These are phyloP conservation scores for Lactarius sp. DNA, from an alignment of 768 basidiomycete genomes.

Conservation along the genomic window DNA sequence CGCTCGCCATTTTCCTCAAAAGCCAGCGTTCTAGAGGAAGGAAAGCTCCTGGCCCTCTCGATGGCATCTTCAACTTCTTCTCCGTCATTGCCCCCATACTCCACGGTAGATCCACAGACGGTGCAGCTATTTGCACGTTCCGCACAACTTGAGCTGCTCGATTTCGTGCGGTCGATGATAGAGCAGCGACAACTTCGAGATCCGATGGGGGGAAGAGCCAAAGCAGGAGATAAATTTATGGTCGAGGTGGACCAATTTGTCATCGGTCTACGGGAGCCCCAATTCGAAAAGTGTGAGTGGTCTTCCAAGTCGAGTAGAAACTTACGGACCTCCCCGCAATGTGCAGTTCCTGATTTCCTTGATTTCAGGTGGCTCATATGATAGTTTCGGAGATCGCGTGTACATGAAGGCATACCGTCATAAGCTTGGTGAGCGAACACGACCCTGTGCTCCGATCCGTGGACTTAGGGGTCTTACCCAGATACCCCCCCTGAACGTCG, in stretches of 20 bases:
- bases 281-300: slow-evolving; percentile 22
- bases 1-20: slow-evolving; percentile 21
- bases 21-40: slow-evolving; percentile 16
- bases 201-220: slow-evolving; percentile 21
- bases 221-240: slow-evolving; percentile 21
- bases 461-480: slow-evolving; percentile 17
- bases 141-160: slow-evolving; percentile 20
- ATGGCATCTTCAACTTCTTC: slow-evolving; percentile 21
- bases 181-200: slow-evolving; percentile 22
- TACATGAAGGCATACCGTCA: slow-evolving; percentile 24
- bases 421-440: slow-evolving; percentile 15
- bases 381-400: slow-evolving; percentile 24
- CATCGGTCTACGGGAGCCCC: slow-evolving; percentile 22
- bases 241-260: slow-evolving; percentile 25
- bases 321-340: slow-evolving; percentile 7
- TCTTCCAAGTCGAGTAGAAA: slow-evolving; percentile 10
- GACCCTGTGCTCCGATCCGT: slow-evolving; percentile 12
- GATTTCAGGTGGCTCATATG: slow-evolving; percentile 20
- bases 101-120: slow-evolving; percentile 13
- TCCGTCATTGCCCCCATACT: slow-evolving; percentile 16
- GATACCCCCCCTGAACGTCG: slow-evolving; percentile 22
- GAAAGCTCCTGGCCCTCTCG: slow-evolving; percentile 9
- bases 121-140: slow-evolving; percentile 17
- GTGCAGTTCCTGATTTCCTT: slow-evolving; percentile 15
- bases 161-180: slow-evolving; percentile 24